A percentile compares a stretch with the other conserved stretches of the same genome.
These are phyloP conservation scores for Oryza punctata DNA, from an alignment of 176 grass and related monocot species.

Conservation along the genomic window DNA sequence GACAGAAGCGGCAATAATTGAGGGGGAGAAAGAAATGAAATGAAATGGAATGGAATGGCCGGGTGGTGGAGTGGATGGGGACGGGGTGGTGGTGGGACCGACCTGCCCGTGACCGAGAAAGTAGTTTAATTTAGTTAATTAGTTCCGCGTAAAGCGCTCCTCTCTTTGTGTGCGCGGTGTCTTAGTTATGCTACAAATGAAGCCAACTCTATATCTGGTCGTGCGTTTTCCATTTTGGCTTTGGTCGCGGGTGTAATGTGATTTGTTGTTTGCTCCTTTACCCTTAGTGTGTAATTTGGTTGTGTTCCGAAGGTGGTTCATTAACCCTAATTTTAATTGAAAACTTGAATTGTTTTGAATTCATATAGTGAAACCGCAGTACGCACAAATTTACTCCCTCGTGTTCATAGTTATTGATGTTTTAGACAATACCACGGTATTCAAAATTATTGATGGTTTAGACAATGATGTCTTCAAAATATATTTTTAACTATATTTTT, in stretches of 20 bases:
- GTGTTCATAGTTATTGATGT: too few species aligned
- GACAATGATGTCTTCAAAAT: too few species aligned
- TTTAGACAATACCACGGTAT: too few species aligned
- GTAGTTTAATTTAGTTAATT: background rate
- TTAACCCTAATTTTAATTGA: too few species aligned
- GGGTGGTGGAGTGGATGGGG: background rate
- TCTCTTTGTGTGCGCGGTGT: background rate
- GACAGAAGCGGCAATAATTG: slow-evolving; percentile 39
- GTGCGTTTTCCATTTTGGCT: background rate
- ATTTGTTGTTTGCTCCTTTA: background rate
- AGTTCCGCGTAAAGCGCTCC: background rate
- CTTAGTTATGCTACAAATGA: background rate
- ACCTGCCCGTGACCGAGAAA: background rate
- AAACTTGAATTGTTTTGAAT: too few species aligned
- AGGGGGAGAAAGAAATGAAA: background rate
- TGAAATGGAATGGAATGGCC: background rate
- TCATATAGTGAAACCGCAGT: too few species aligned
- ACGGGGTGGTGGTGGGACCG: background rate
- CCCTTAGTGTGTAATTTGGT: too few species aligned
- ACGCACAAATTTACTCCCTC: too few species aligned
- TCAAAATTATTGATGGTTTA: too few species aligned
- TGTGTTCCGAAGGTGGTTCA: too few species aligned
- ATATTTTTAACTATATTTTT: too few species aligned
- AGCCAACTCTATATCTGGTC: background rate
- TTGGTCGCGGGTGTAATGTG: background rate